Percentiles rank a stretch among this genome's conserved stretches.
phyloP scores from a whole-genome alignment of 2,329 filamentous ascomycete genomes.

The Nectriaceae sp. region DNA sequence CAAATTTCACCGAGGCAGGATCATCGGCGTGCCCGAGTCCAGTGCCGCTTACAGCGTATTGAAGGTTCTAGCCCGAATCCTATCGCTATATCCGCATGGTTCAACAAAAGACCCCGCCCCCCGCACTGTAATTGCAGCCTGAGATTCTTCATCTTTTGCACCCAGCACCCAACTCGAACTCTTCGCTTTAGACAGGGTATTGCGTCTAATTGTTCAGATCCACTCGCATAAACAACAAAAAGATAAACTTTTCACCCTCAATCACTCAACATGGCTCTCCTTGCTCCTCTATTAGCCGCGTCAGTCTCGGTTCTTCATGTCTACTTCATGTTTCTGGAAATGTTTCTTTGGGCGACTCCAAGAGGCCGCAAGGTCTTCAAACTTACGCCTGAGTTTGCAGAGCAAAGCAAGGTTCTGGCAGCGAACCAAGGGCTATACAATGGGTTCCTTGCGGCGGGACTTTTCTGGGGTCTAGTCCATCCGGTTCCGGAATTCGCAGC shows the following conservation, averaged over 20 bases:
- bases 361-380: constrained; percentile 47
- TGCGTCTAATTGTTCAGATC: too few species aligned
- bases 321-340: constrained; percentile 52
- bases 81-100: too few species aligned
- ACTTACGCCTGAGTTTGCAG: constrained; percentile 46
- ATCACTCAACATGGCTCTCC: constrained; percentile 32
- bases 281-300: constrained; percentile 38
- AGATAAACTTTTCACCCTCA: too few species aligned
- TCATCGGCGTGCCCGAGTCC: background rate
- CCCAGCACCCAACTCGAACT: too few species aligned
- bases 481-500: constrained; percentile 41
- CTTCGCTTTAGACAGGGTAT: too few species aligned
- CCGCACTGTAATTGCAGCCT: too few species aligned
- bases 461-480: constrained; percentile 50
- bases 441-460: constrained; percentile 52
- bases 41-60: too few species aligned
- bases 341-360: constrained; percentile 51
- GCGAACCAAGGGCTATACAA: constrained; percentile 57
- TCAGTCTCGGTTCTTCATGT: constrained; percentile 44
- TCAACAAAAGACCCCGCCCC: too few species aligned
- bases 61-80: background rate
- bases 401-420: constrained; percentile 45
- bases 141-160: too few species aligned
- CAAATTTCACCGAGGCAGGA: background rate
- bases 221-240: too few species aligned